Conservation (phyloP, 169 alveolate species). For the Plasmodium inui region DNA sequence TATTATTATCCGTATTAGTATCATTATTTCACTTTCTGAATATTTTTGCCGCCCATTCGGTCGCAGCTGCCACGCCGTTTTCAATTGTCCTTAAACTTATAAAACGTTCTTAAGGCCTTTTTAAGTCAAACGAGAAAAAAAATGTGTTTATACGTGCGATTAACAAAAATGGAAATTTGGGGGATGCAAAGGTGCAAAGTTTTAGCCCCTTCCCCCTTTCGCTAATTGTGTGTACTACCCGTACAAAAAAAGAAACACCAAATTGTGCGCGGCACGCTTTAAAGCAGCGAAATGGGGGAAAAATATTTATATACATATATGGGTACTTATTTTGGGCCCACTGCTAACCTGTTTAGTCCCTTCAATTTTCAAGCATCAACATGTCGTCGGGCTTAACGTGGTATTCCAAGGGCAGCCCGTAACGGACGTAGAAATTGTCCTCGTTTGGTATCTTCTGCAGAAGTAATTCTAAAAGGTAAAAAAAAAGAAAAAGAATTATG, state of each 20-base stretch:
- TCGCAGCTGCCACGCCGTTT: not conserved
- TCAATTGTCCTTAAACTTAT: slow-evolving; percentile 20
- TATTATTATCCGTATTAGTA: not conserved
- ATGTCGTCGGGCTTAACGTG: slow-evolving; percentile 36
- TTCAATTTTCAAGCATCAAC: slow-evolving; percentile 47
- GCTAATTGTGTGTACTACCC: not conserved
- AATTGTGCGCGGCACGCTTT: not conserved
- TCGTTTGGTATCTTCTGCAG: slow-evolving; percentile 56
- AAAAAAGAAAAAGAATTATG: slow-evolving; percentile 9
- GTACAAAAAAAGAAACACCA: not conserved
- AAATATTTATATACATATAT: not conserved
- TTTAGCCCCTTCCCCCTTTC: not conserved
- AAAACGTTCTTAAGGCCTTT: slow-evolving; percentile 10
- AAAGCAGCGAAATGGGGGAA: not conserved
- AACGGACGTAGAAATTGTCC: slow-evolving; percentile 52
- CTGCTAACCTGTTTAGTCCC: not conserved
- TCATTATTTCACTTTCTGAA: not conserved
- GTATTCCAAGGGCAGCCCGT: slow-evolving; percentile 66
- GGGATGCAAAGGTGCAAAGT: not conserved
- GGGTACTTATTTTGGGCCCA: not conserved
- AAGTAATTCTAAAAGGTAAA: slow-evolving; percentile 19
- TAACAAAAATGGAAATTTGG: not conserved
- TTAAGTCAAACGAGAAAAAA: not conserved
- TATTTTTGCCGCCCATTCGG: not conserved
- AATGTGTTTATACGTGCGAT: not conserved